Conservation (phyloP, 192 early-diverging fungal genomes). For the Coemansia sp. region DNA sequence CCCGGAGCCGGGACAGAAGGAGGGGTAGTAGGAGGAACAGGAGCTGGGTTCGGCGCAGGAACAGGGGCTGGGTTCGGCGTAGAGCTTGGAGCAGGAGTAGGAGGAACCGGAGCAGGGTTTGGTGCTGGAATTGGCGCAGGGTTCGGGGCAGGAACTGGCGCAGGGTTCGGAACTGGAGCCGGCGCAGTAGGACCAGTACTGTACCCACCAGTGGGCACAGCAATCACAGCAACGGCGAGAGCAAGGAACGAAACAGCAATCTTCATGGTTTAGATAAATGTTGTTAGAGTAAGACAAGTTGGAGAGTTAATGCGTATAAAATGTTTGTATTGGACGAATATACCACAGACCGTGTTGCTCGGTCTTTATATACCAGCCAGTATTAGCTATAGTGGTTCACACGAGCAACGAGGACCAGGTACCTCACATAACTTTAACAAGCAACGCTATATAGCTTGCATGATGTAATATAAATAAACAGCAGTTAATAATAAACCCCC, state of each 20-base stretch:
- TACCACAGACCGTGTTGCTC: neutral
- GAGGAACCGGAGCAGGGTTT: neutral
- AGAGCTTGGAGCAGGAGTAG: neutral
- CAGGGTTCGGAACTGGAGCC: neutral
- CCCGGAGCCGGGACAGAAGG: conserved; percentile 9
- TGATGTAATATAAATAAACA: neutral
- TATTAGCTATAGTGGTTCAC: neutral
- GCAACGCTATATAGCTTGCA: neutral
- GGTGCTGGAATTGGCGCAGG: neutral
- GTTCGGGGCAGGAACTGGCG: neutral
- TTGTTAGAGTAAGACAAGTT: neutral
- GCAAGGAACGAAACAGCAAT: conserved; percentile 24
- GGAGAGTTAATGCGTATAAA: neutral
- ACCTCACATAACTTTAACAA: neutral
- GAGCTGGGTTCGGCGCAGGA: conserved; percentile 4
- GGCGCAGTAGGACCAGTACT: neutral
- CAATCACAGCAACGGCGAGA: conserved; percentile 19
- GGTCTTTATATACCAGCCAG: neutral
- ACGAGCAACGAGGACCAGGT: neutral
- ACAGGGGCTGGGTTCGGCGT: neutral
- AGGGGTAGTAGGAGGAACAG: neutral
- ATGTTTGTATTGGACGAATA: neutral
- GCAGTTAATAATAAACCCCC: neutral
- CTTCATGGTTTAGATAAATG: conserved; percentile 23
- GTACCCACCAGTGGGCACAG: conserved; percentile 13